Evolutionary conservation across 2,329 filamentous ascomycete genomes (phyloP), one percentile per base, ranked within the genome.

Genomic region (Diaporthe sp.): DNA sequence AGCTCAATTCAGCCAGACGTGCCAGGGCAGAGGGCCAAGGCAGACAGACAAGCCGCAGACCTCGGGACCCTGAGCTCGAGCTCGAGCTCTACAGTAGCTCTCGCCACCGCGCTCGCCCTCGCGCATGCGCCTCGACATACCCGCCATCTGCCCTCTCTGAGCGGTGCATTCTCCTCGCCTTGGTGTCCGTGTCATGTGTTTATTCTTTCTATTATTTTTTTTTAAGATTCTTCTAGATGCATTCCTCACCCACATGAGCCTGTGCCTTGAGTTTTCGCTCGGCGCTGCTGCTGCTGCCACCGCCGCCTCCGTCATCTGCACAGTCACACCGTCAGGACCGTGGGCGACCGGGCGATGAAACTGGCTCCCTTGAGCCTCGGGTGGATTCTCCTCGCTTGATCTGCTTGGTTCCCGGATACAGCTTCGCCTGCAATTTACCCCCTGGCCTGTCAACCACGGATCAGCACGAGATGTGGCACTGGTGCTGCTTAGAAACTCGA

Each of bases 371-470:
- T 50, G 32, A 68, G 63, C 22, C 47, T 53, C 63, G 17, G 32
- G 44, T 68, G n/a, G 63, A 27, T 22, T 53, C 63, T 27, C 25
- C 63, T 39, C 32, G 44, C 44, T 53, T 68, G 25, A 30, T 47
- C 59, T 47, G 59, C 59, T 9, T 47, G 27, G 32, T 32, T 37
- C n/a, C 63, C 63, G 63, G 13, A 27, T 68, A 39, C 47, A 30
- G 47, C 32, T 35, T 53, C 32, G 63, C 44, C 47, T 50, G 32
- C 19, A 68, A 53, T 68, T 53, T 65, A 27, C 22, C 32, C 63
- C 47, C 63, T 53, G 63, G 63, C 63, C 63, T 68, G 63, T 68
- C 63, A 68, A 53, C 63, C 17, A 68, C 32, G 47, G 63, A 68
- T 68, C 63, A 53, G 47, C 63, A 39, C 63, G 30, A 53, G 63